Evolutionary conservation across 1,284 basidiomycete genomes (phyloP), one percentile per base, ranked within the genome.

Genomic region (Boletus holoroseus): DNA sequence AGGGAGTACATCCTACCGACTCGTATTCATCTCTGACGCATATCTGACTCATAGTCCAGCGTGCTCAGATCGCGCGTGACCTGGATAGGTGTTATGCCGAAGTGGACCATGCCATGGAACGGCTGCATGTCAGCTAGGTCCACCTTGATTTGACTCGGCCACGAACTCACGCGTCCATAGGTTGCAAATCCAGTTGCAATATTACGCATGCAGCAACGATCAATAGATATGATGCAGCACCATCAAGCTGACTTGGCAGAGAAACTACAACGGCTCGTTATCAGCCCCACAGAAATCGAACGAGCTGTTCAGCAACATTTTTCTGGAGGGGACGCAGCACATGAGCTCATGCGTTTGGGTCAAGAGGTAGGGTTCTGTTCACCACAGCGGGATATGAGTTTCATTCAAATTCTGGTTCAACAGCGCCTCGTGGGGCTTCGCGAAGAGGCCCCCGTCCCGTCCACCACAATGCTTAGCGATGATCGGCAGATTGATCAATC

Each of bases 311-410:
- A 69, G 38, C 62, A 71, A 52, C 72, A 77, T 49, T 53, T 56
- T 27, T 63, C 67, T 39, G 78, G 76, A 4, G 67, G 71, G 34
- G 63, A 61, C 34, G 72, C 59, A 11, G 79, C 75, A 7, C 60
- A 71, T 50, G 62, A 66, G 4, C 62, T 82, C 35, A 81, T 82
- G 78, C 68, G 69, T 38, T 62, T 68, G 22, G 78, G 78, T 13
- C 80, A 81, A 65, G 62, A 64, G 55, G 77, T 76, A 55, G 11
- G 58, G 41, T 44, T 34, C 32, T 49, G 28, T 45, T 24, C 1
- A 7, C 39, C 16, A 13, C 26, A 31, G 1, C n/a, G 7, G 9
- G n/a, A 22, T 22, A 38, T 20, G 38, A 6, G n/a, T 35, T 41
- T 38, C 26, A 44, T 26, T 7, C 44, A 59, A 18, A 32, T 18